These are phyloP conservation scores for Talaromyces sp. DNA, from an alignment of 2,329 filamentous ascomycete genomes.

Conservation along the genomic window DNA sequence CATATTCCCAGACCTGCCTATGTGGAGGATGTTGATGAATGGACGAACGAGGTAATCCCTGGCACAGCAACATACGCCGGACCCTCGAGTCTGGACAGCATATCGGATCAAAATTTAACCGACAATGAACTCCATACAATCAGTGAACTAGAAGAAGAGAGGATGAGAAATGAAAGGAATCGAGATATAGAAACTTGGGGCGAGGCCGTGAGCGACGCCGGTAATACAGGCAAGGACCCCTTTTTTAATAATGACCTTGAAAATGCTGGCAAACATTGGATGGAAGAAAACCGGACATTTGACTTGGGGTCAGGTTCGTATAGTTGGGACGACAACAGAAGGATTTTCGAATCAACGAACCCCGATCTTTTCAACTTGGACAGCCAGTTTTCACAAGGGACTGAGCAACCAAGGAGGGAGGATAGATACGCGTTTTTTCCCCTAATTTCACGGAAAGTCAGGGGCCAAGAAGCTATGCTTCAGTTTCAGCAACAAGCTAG, in stretches of 20 bases:
- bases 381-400: no score
- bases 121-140: neutral
- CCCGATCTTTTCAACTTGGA: no score
- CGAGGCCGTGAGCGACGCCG: neutral
- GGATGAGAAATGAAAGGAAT: neutral
- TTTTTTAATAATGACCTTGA: neutral
- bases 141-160: neutral
- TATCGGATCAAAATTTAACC: neutral
- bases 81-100: neutral
- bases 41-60: neutral
- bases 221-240: neutral
- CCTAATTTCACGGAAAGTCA: neutral
- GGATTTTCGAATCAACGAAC: no score
- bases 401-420: neutral
- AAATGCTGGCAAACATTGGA: neutral
- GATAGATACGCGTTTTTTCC: neutral
- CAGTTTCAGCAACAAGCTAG: neutral
- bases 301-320: neutral
- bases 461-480: neutral
- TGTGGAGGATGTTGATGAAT: neutral
- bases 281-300: neutral
- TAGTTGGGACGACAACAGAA: no score
- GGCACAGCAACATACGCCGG: neutral
- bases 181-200: neutral
- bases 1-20: neutral